Percentiles rank a stretch among this genome's conserved stretches.
Evolutionary conservation across 768 basidiomycete species (phyloP).

Genomic region (Leccinum incarnatum): DNA sequence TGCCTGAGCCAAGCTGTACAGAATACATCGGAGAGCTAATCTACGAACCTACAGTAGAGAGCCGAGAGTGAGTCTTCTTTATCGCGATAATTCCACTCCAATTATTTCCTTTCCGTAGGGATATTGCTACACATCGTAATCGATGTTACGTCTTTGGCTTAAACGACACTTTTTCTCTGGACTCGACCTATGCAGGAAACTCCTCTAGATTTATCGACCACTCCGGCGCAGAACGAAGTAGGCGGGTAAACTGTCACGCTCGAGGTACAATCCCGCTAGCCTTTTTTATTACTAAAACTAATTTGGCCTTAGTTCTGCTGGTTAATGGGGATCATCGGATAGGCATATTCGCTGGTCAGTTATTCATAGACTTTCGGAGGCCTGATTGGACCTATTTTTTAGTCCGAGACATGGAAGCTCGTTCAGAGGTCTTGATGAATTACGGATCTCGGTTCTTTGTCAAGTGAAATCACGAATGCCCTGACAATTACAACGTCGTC

Average conservation of each 20-base stretch:
- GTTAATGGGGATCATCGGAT: conserved; percentile 71
- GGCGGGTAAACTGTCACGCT: conserved; percentile 43
- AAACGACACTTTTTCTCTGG: conserved; percentile 46
- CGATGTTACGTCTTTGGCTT: conserved; percentile 65
- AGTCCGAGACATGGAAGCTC: conserved; percentile 41
- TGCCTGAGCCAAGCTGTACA: conserved; percentile 22
- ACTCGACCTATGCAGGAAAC: conserved; percentile 57
- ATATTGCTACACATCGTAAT: conserved; percentile 43
- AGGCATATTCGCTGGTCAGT: conserved; percentile 43
- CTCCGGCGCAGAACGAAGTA: conserved; percentile 19
- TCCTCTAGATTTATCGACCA: conserved; percentile 72
- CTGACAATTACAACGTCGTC: not conserved
- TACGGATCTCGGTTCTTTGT: conserved; percentile 54
- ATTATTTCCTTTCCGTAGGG: conserved; percentile 16
- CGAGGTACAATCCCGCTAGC: conserved; percentile 34
- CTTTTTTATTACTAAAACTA: not conserved
- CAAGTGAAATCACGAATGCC: conserved; percentile 1
- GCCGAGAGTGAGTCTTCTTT: conserved; percentile 45
- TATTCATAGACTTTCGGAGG: not conserved
- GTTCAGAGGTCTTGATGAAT: conserved; percentile 54
- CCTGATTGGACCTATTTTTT: not conserved
- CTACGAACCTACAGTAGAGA: conserved; percentile 44
- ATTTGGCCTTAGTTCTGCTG: conserved; percentile 40
- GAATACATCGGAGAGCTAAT: conserved; percentile 70
- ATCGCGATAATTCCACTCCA: not conserved